Evolutionary conservation across 345 rosid genomes (phyloP), one percentile per base, ranked within the genome.

Genomic region (Aethionema arabicum): DNA sequence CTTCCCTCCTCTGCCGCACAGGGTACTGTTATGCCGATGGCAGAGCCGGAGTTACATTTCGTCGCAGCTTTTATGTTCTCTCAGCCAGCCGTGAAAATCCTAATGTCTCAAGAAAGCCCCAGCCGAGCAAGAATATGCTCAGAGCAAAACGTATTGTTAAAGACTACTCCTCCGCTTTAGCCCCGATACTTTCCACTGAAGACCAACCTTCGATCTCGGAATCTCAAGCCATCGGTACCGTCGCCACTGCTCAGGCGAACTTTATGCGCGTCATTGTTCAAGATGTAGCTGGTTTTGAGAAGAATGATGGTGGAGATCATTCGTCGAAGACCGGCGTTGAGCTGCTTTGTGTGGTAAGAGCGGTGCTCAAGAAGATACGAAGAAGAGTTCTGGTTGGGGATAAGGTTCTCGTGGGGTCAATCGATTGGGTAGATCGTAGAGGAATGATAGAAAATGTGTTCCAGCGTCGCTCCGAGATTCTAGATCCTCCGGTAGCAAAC

Each of bases 341-440:
- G 81, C 61, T 92, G 72, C 85, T 92, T 11, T 92, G 98, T 56
- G 95, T 86, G 72, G 96, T 92, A 76, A 85, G 74, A 66, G 93
- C 95, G 11, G 79, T 92, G 72, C 61, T 89, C 72, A 92, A 89
- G 85, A 89, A 92, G 89, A 88, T 92, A 74, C 82, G 83, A 74
- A 73, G 98, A 77, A 83, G 89, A 59, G 95, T 92, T 44, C 54
- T 88, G 67, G 96, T 92, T 3, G 98, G 98, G 32, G 96, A 92
- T 64, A 82, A 69, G 73, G 98, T 92, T 38, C 65, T 91, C 42
- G 93, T 88, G 0, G 91, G 96, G 8, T 83, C 93, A 11, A 80
- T 92, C 48, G 96, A 92, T 77, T 92, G 98, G 98, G 82, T 82
- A 44, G 98, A 83, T 45, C 80, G 85, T 0, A 75, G 95, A 48